phyloP scores from a whole-genome alignment of 2,329 filamentous ascomycete species.

The Dendryphion nanum region DNA sequence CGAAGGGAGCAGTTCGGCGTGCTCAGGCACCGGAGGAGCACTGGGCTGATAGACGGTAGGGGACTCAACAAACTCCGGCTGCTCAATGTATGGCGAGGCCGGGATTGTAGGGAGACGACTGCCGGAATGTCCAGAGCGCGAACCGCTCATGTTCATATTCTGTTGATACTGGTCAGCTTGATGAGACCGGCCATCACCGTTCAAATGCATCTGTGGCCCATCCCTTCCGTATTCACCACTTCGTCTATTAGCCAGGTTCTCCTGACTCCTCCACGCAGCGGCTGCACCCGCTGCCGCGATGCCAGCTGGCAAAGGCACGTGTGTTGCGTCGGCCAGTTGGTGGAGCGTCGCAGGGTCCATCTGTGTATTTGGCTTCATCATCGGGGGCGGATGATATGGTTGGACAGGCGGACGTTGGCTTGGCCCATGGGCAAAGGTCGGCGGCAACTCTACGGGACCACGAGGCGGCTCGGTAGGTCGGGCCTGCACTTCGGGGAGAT shows the following conservation, averaged over 20 bases:
- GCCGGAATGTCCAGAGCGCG: conserved; percentile 22
- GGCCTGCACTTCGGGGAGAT: conserved; percentile 34
- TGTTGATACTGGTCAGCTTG: conserved; percentile 59
- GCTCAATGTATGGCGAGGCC: conserved; percentile 44
- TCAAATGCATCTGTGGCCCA: conserved; percentile 25
- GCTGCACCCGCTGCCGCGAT: conserved; percentile 40
- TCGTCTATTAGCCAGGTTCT: conserved; percentile 28
- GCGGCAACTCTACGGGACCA: conserved; percentile 74
- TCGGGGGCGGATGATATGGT: conserved; percentile 72
- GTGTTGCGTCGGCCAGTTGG: conserved; percentile 72
- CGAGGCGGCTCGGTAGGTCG: conserved; percentile 52
- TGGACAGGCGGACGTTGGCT: conserved; percentile 67
- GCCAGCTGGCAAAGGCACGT: conserved; percentile 43
- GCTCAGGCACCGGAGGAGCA: conserved; percentile 37
- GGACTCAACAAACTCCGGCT: conserved; percentile 37
- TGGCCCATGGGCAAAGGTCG: conserved; percentile 74
- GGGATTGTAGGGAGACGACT: conserved; percentile 47
- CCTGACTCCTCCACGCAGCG: conserved; percentile 39
- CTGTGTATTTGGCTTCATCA: conserved; percentile 77
- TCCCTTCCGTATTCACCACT: conserved; percentile 30
- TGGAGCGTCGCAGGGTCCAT: conserved; percentile 79
- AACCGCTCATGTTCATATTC: conserved; percentile 28
- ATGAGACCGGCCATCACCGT: conserved; percentile 50
- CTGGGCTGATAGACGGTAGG: conserved; percentile 27
- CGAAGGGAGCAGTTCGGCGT: conserved; percentile 25